Evolutionary conservation across 176 grass and related monocot genomes (phyloP).

Genomic region (Neostapfia colusana): DNA sequence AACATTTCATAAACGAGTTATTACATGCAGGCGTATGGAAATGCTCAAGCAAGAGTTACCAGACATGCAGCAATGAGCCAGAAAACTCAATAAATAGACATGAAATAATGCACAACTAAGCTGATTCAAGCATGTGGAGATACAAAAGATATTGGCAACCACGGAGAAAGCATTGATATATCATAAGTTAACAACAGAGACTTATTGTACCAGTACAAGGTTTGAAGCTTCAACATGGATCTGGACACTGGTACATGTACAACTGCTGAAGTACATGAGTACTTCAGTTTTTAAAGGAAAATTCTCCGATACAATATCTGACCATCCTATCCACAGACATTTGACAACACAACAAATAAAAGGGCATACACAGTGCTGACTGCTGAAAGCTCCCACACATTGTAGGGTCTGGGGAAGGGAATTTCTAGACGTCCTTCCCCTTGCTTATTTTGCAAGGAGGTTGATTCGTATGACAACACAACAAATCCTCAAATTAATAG

Average conservation of each 20-base stretch:
- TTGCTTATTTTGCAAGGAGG: too few species aligned
- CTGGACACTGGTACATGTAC: not conserved
- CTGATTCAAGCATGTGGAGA: not conserved
- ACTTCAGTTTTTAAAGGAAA: not conserved
- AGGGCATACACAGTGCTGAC: too few species aligned
- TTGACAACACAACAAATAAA: too few species aligned
- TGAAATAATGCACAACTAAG: conserved; percentile 20
- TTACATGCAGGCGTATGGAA: conserved; percentile 17
- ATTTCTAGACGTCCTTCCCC: too few species aligned
- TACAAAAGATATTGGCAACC: conserved; percentile 7
- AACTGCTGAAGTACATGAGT: not conserved
- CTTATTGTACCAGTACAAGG: not conserved
- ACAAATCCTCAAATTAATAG: not conserved
- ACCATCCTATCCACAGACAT: not conserved
- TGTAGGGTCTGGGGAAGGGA: too few species aligned
- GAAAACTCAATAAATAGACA: conserved; percentile 25
- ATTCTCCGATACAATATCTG: not conserved
- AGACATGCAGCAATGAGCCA: conserved; percentile 21
- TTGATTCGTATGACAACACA: too few species aligned
- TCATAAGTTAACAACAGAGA: not conserved
- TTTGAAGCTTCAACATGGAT: conserved; percentile 4
- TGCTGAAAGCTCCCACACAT: too few species aligned
- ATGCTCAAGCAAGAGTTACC: conserved; percentile 1
- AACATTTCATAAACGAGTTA: conserved; percentile 33
- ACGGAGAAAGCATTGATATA: not conserved